Evolutionary conservation across 106 monocot genomes (phyloP), one percentile per base, ranked within the genome.

Genomic region (Platanthera zijinensis): DNA sequence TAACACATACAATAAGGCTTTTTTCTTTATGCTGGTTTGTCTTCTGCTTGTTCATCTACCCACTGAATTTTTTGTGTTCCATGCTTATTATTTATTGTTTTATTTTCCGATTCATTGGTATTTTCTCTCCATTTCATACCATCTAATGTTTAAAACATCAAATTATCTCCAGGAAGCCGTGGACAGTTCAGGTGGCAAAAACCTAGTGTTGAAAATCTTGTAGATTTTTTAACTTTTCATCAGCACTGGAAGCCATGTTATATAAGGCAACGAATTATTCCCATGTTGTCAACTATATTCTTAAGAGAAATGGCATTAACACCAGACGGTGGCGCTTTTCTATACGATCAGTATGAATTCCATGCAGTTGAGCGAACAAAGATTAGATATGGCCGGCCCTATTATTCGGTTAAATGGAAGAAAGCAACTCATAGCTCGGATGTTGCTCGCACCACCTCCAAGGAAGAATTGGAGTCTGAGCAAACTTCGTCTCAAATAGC

Each of bases 371-470:
- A 88, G 48, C 78, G 99, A 63, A 78, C 88, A 14, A 99, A 94
- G 64, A 87, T 85, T 71, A 82, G 86, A 79, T 78, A 84, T 72
- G 86, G 86, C 66, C 83, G 86, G 21, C 90, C 84, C 19, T 92
- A 75, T 84, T 99, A 92, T 75, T 68, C 92, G 68, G 89, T 99
- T 66, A 99, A 94, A 81, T 99, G 99, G 94, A 91, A 85, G 84
- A 91, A 83, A 77, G 77, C 45, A 53, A 14, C 51, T 19, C 19
- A 22, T 57, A 75, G 17, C 69, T 61, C 51, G 8, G 72, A 17
- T 47, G 5, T 9, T 25, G 61, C 50, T 25, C 50, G 54, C n/a
- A 63, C n/a, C 21, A 39, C 71, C 2, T 74, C 84, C 50, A 39
- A n/a, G 73, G 81, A 84, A 64, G 72, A 82, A 76, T 46, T 72